Evolutionary conservation across 768 basidiomycete species (phyloP).

Genomic region (Amanita muscaria): DNA sequence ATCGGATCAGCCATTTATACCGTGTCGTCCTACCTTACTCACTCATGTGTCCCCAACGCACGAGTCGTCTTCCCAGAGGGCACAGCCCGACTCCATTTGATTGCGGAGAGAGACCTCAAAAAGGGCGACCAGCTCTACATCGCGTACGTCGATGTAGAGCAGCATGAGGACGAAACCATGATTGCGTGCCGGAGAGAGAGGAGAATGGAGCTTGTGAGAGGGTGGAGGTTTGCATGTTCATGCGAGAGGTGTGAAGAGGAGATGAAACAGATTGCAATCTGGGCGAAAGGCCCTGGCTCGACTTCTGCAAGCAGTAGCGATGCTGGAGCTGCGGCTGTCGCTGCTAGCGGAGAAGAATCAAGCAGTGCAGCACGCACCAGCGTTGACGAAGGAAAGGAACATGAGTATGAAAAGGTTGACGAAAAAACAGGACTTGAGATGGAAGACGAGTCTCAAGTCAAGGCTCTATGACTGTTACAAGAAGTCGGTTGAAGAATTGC

Average conservation of each 20-base stretch:
- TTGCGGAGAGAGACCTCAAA: constrained; percentile 59
- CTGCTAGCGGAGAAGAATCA: too few species aligned
- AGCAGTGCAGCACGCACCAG: too few species aligned
- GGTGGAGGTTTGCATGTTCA: constrained; percentile 75
- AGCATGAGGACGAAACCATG: constrained; percentile 42
- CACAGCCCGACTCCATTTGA: constrained; percentile 60
- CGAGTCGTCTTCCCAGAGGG: constrained; percentile 57
- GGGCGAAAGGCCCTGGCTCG: constrained; percentile 16
- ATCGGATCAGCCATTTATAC: constrained; percentile 69
- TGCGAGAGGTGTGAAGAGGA: constrained; percentile 62
- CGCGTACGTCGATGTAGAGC: constrained; percentile 64
- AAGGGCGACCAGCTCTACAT: constrained; percentile 71
- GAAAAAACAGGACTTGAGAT: constrained; percentile 1
- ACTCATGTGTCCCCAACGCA: constrained; percentile 67
- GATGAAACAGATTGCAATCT: constrained; percentile 27
- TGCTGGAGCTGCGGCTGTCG: too few species aligned
- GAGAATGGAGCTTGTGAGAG: constrained; percentile 65
- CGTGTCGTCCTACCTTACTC: constrained; percentile 68
- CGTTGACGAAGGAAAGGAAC: background rate
- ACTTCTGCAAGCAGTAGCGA: too few species aligned
- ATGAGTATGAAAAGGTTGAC: background rate
- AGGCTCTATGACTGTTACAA: too few species aligned
- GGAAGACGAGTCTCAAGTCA: constrained; percentile 7
- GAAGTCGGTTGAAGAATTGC: too few species aligned
- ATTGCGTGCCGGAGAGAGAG: constrained; percentile 54